Evolutionary conservation across 2,329 filamentous ascomycete genomes (phyloP).

Genomic region (Ophiobolus disseminans): DNA sequence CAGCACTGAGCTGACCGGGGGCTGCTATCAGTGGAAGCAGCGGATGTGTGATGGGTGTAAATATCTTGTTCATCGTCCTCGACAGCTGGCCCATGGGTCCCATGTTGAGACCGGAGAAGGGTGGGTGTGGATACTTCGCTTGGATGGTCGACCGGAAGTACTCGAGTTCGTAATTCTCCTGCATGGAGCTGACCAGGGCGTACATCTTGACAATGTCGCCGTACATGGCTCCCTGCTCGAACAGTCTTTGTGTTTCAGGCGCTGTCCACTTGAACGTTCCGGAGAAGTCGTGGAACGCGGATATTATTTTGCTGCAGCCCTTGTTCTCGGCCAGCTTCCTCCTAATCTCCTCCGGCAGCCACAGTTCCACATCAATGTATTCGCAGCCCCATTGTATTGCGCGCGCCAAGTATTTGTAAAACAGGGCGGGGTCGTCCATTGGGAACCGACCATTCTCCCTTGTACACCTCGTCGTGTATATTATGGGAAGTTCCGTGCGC

Average conservation of each 20-base stretch:
- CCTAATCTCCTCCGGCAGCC: constrained; percentile 80
- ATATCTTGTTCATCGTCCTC: constrained; percentile 81
- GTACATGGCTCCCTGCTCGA: constrained; percentile 73
- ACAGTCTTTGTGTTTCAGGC: constrained; percentile 72
- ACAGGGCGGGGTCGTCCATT: constrained; percentile 78
- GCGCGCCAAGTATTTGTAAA: constrained; percentile 79
- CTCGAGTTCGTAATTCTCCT: constrained; percentile 89
- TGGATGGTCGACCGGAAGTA: constrained; percentile 83
- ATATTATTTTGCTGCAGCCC: constrained; percentile 84
- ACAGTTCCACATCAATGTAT: constrained; percentile 88
- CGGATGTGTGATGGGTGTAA: constrained; percentile 87
- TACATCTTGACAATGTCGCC: constrained; percentile 94
- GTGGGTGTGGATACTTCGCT: constrained; percentile 72
- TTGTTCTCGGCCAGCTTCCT: constrained; percentile 70
- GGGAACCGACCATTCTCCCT: constrained; percentile 84
- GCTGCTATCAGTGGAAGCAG: constrained; percentile 83
- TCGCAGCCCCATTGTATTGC: constrained; percentile 90
- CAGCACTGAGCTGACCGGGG: constrained; percentile 83
- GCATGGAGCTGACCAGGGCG: constrained; percentile 78
- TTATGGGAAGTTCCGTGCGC: constrained; percentile 85
- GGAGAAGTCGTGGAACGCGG: constrained; percentile 90
- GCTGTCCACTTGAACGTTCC: constrained; percentile 85
- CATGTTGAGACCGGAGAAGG: constrained; percentile 86
- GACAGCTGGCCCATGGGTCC: constrained; percentile 85
- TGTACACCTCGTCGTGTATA: constrained; percentile 84